Percentiles rank a stretch among this genome's conserved stretches.
Evolutionary conservation across 192 early-diverging fungal species (phyloP).

Genomic region (Piromyces sp.): DNA sequence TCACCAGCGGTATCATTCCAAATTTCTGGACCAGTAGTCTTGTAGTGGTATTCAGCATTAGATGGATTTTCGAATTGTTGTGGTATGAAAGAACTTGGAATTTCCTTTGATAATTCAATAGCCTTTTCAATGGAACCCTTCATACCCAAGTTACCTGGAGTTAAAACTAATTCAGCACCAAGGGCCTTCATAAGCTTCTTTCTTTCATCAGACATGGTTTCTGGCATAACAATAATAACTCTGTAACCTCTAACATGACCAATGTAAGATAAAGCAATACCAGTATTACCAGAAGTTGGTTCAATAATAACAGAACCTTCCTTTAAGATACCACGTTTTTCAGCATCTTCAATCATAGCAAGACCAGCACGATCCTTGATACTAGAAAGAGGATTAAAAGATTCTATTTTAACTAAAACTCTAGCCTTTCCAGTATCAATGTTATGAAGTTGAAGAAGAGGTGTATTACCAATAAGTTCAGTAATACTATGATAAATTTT

Average conservation of each 20-base stretch:
- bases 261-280: conserved; percentile 22
- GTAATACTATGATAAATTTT: not conserved
- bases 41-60: conserved; percentile 17
- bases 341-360: conserved; percentile 19
- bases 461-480: not conserved
- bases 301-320: conserved; percentile 13
- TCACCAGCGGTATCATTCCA: conserved; percentile 12
- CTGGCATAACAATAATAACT: conserved; percentile 18
- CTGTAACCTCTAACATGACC: conserved; percentile 20
- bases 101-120: conserved; percentile 11
- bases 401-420: conserved; percentile 13
- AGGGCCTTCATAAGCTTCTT: conserved; percentile 21
- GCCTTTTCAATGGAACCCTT: conserved; percentile 19
- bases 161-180: conserved; percentile 19
- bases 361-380: conserved; percentile 18
- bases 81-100: conserved; percentile 16
- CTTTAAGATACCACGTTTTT: conserved; percentile 12
- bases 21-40: conserved; percentile 18
- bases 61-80: conserved; percentile 17
- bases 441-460: not conserved
- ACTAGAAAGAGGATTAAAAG: conserved; percentile 14
- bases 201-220: conserved; percentile 20
- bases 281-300: conserved; percentile 14
- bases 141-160: conserved; percentile 19
- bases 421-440: not conserved